Evolutionary conservation across 805 yeast species (phyloP), one percentile per base, ranked within the genome.

Genomic region (Metschnikowia aberdeeniae): DNA sequence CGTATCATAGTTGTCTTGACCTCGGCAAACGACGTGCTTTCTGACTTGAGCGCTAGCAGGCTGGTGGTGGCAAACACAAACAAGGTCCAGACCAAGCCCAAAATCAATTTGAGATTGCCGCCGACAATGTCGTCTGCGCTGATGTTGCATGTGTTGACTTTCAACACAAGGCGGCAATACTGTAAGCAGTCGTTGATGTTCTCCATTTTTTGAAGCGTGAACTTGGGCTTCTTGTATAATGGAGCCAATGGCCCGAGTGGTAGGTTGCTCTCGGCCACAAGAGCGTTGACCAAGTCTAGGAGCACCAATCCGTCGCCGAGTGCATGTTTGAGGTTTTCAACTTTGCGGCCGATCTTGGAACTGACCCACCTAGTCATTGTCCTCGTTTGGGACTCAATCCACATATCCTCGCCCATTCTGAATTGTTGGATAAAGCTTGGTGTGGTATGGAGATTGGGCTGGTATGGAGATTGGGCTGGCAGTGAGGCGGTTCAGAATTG

Each of bases 311-410:
- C 81, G 47, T 68, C 67, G 27, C 63, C 53, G 29, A 77, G 54
- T 45, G 73, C 78, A 3, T 42, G 38, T 3, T 65, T 40, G 4
- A 70, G 51, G 29, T 60, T 54, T 3, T 46, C 32, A 20, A 71
- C 54, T 14, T 47, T 36, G 4, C 36, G 30, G 29, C 53, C 54
- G 17, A 73, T 49, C 50, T 73, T 74, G 29, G 67, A 51, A 49
- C 73, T 73, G 34, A 77, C 58, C 81, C 82, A 78, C 45, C 78
- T 60, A 14, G 70, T 51, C 66, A 77, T 72, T n/a, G 78, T 71
- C 51, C 68, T 69, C 37, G 74, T 68, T 56, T 77, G 81, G 29
- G 66, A 59, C 19, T 58, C 51, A 14, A 70, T 66, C 81, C 81
- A 76, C 14, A 50, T 20, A 20, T 31, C 42, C 14, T 53, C 52